These are phyloP conservation scores for Microthlaspi erraticum DNA, from an alignment of 345 rosid species.

Conservation along the genomic window DNA sequence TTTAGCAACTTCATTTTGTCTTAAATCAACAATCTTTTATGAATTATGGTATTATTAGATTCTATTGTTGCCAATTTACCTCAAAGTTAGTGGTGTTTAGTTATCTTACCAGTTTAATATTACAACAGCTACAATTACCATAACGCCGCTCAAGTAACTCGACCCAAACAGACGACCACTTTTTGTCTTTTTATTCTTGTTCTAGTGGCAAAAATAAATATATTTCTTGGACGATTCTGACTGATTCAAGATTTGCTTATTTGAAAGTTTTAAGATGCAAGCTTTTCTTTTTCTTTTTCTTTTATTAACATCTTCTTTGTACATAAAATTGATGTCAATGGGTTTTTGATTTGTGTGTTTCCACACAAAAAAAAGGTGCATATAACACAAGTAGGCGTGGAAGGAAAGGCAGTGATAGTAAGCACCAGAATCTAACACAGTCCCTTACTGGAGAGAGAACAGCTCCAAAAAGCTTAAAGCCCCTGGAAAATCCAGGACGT, in stretches of 20 bases:
- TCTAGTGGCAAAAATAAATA: background rate
- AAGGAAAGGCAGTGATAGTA: constrained; percentile 79
- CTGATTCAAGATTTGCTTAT: constrained; percentile 2
- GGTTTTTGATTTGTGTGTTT: constrained; percentile 17
- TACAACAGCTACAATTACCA: no score
- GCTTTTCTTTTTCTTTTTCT: background rate
- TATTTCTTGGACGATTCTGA: background rate
- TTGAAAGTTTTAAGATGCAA: background rate
- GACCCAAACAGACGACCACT: constrained; percentile 9
- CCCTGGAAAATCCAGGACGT: constrained; percentile 55
- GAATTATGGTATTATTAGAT: no score
- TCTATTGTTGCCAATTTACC: no score
- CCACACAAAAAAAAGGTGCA: constrained; percentile 52
- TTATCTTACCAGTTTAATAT: no score
- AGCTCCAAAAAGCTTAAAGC: constrained; percentile 51
- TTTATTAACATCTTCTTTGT: no score
- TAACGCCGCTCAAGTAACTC: no score
- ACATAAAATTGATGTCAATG: no score
- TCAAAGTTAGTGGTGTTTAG: no score
- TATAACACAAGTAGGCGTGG: constrained; percentile 91
- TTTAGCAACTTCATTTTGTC: no score
- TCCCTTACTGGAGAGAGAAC: constrained; percentile 71
- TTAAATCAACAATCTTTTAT: no score
- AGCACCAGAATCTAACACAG: constrained; percentile 64
- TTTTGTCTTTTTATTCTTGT: background rate